Evolutionary conservation across 2,329 filamentous ascomycete genomes (phyloP), one percentile per base, ranked within the genome.

Genomic region (Arachnomyces sp.): DNA sequence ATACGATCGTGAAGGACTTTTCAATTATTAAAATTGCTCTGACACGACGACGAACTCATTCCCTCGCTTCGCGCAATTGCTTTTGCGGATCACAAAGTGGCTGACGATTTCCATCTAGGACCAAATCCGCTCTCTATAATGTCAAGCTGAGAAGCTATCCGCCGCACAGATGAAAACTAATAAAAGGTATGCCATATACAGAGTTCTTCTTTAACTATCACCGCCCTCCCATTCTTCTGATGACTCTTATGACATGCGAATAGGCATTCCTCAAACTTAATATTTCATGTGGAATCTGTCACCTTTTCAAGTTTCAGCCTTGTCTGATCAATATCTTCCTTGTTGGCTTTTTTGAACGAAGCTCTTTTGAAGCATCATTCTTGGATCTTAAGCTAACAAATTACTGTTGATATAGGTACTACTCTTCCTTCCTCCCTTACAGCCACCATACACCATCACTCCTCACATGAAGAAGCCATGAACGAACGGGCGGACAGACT

Each of bases 231-330:
- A 47, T 57, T 67, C 66, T 59, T 60, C 65, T 80, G 76, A 79
- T 79, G 75, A 79, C 71, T 61, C 62, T n/a, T 62, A 68, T 63
- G 75, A 79, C 75, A 77, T 61, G 72, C 71, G 72, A 76, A n/a
- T n/a, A 75, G 77, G 76, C 75, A 80, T 80, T 80, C 76, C 76
- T 80, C 76, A 73, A 74, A 68, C 76, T 72, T 74, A 79, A 80
- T 65, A 67, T 62, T 68, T 61, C 63, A 72, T 79, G 75, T 78
- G 72, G 75, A 79, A 75, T 71, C 69, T 75, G 74, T 78, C 70
- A 52, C 53, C 63, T 54, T 60, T 61, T 68, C 61, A 77, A 80
- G 76, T 80, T 80, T 80, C 76, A 80, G 76, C 76, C 76, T 80
- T 80, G 76, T 80, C 75, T 80, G 76, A 80, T 64, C 55, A 52